phyloP scores from a whole-genome alignment of 768 basidiomycete species.

The Lentinula sp. region DNA sequence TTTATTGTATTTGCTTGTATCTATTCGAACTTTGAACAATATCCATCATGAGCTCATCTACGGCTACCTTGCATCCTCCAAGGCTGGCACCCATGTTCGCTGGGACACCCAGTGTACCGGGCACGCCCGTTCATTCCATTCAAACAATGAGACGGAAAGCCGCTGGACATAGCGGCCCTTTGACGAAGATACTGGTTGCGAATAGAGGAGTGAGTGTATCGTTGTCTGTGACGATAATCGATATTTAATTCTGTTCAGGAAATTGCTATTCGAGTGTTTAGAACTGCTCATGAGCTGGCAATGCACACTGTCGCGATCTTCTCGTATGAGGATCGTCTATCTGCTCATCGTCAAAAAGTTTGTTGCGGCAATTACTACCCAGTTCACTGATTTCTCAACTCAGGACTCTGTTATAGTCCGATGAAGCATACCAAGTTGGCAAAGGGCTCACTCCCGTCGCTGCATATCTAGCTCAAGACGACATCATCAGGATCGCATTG shows the following conservation, averaged over 20 bases:
- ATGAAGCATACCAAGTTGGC: constrained; percentile 98
- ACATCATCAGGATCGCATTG: constrained; percentile 93
- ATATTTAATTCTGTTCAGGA: constrained; percentile 48
- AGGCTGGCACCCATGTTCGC: constrained; percentile 70
- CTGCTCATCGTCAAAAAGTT: constrained; percentile 96
- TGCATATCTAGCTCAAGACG: constrained; percentile 96
- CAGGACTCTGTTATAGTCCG: constrained; percentile 54
- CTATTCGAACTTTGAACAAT: constrained; percentile 1
- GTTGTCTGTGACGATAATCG: background rate
- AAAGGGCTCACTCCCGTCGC: constrained; percentile 94
- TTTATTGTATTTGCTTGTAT: background rate
- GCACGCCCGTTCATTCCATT: constrained; percentile 86
- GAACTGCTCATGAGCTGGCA: constrained; percentile 96
- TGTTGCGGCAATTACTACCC: constrained; percentile 10
- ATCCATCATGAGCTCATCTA: constrained; percentile 35
- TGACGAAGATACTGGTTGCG: constrained; percentile 89
- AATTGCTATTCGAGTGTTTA: constrained; percentile 98
- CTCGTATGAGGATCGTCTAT: constrained; percentile 93
- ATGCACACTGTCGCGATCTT: constrained; percentile 99
- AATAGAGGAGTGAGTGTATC: constrained; percentile 73
- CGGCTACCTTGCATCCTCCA: constrained; percentile 57
- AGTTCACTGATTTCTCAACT: constrained; percentile 39
- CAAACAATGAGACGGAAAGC: constrained; percentile 88
- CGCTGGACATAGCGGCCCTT: constrained; percentile 83
- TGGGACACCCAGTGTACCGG: constrained; percentile 67